These are phyloP conservation scores for Moniliella sp. DNA, from an alignment of 1,284 basidiomycete genomes.

Conservation along the genomic window DNA sequence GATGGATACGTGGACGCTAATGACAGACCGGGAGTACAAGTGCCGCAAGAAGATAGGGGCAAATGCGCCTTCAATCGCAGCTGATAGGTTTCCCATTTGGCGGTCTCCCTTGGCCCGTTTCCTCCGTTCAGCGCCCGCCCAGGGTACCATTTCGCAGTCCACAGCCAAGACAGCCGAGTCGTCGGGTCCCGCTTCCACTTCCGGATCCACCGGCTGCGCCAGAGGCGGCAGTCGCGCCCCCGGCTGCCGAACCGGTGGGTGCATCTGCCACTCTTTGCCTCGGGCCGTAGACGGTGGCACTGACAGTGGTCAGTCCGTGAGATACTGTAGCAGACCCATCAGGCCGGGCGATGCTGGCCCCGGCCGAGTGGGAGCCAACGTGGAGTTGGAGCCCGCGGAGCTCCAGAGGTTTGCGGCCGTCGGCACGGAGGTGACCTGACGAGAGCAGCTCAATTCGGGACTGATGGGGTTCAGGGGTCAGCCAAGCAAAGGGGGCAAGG, in stretches of 20 bases:
- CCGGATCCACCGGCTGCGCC: slow-evolving; percentile 45
- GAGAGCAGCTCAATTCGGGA: slow-evolving; percentile 72
- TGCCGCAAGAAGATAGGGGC: slow-evolving; percentile 76
- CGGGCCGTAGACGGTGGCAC: slow-evolving; percentile 71
- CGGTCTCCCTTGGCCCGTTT: slow-evolving; percentile 46
- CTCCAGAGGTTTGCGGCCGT: slow-evolving; percentile 71
- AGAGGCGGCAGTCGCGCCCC: slow-evolving; percentile 41
- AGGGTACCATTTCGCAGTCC: slow-evolving; percentile 39
- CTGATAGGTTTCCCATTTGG: slow-evolving; percentile 64
- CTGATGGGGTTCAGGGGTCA: slow-evolving; percentile 6
- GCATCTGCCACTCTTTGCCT: slow-evolving; percentile 6
- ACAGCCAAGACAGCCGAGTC: too few relatives aligned
- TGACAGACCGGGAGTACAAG: slow-evolving; percentile 76
- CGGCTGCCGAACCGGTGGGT: neutral
- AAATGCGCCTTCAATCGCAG: slow-evolving; percentile 74
- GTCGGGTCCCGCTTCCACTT: slow-evolving; percentile 52
- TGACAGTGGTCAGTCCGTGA: slow-evolving; percentile 72
- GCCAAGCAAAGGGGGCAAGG: too few relatives aligned
- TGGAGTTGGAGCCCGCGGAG: slow-evolving; percentile 61
- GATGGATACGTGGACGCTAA: slow-evolving; percentile 78
- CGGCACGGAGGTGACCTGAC: slow-evolving; percentile 57
- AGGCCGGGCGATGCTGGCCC: slow-evolving; percentile 37
- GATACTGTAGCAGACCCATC: slow-evolving; percentile 65
- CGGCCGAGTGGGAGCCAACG: slow-evolving; percentile 48
- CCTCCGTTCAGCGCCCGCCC: slow-evolving; percentile 59